Evolutionary conservation across 306 rosid species (phyloP), one percentile per base, ranked within the genome.

Genomic region (Styphnolobium japonicum): DNA sequence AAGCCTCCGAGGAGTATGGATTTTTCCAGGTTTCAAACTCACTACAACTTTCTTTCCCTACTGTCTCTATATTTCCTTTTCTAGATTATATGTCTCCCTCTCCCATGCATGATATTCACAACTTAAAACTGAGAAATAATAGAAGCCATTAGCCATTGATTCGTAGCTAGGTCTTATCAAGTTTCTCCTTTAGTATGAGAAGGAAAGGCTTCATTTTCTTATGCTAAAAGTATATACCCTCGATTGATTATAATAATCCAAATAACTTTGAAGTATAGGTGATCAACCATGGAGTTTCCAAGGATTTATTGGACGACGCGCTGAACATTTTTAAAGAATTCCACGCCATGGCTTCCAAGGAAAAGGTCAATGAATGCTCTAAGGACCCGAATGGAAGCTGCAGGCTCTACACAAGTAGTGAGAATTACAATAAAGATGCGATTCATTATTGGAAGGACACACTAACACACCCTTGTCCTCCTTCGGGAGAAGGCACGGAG

Each of bases 391-490:
- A 80, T 19, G 72, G 80, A 80, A 88, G 80, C 22, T 88, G 88
- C 78, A 91, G n/a, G 73, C 36, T 91, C 8, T 91, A 93, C 52
- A 87, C 92, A 22, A 90, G 98, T 80, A 67, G 88, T 71, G 88
- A 91, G 69, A 89, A 89, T 84, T 80, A 82, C 58, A 19, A 15
- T 27, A 73, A 4, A 1, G 87, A 86, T 48, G 58, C 66, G 0
- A n/a, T 83, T 80, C 92, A 76, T 15, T 85, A 37, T 68, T 93
- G 98, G 98, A 90, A 90, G 64, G 97, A 93, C 66, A 89, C 93
- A 33, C 31, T 93, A 27, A 78, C 75, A 10, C 93, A 88, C 53
- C 87, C 88, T 43, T 89, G 90, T 81, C 90, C 86, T 72, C 86
- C 94, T 42, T 80, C 87, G 0, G 89, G 85, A 2, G 85, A 87